Evolutionary conservation across 345 rosid genomes (phyloP), one percentile per base, ranked within the genome.

Genomic region (Toxicodendron radicans): DNA sequence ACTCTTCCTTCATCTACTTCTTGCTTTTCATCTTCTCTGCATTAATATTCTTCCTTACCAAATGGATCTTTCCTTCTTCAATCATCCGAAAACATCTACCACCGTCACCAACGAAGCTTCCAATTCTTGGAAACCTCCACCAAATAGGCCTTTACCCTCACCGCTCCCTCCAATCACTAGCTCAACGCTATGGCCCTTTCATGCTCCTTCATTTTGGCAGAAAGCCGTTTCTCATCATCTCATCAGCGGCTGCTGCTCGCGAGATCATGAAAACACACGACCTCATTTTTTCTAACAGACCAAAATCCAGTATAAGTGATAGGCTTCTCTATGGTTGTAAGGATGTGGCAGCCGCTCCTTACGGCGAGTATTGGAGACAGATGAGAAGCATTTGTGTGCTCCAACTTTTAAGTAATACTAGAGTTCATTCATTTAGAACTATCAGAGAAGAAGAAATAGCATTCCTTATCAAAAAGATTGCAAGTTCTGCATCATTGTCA

Each of bases 81-180:
- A 54, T 43, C 20, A 13, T 16, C 63, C 18, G 38, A 21, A 64
- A 70, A 18, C 43, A 58, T 2, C 75, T 21, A 3, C 75, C 79
- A 20, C 79, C 79, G 5, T 76, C 79, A 16, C 79, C 79, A 14
- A 43, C 49, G 35, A 63, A 63, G 57, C 35, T 76, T 9, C 79
- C 79, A 54, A 38, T 76, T 17, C 38, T 76, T n/a, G 75, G 79
- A 46, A 62, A 76, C 75, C 56, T 76, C 11, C 75, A 70, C 46
- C 74, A 76, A 43, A 18, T 63, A 11, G 75, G 79, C 16, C 21
- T 2, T 1, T n/a, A 41, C 3, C 64, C 56, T 24, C 72, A 74
- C 21, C 72, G 77, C 58, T 74, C 77, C 66, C 72, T 74, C 48
- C 48, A 53, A 7, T 18, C 48, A 1, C 48, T 72, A 11, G 30